Percentiles rank a stretch among this genome's conserved stretches.
These are phyloP conservation scores for Trypanosomatidae sp. DNA, from an alignment of 208 protist species.

Conservation along the genomic window DNA sequence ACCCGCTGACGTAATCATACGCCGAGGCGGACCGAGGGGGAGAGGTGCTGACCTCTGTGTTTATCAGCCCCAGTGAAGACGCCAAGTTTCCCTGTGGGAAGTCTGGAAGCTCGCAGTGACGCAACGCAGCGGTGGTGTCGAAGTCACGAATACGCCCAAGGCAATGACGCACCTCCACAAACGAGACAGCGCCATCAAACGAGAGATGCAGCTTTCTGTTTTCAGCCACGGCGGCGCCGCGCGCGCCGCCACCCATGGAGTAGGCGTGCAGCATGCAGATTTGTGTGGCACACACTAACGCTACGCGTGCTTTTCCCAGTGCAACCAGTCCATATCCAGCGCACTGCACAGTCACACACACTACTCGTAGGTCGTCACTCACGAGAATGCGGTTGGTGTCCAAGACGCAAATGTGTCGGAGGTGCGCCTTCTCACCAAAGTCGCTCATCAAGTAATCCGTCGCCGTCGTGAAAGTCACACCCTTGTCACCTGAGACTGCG, in stretches of 20 bases:
- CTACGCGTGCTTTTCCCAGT: conserved; percentile 12
- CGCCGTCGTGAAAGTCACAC: conserved; percentile 50
- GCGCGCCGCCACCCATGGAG: conserved; percentile 5
- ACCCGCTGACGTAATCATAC: conserved; percentile 39
- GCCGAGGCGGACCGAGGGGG: neutral
- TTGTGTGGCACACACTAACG: conserved; percentile 23
- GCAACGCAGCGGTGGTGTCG: conserved; percentile 23
- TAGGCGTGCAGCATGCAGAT: conserved; percentile 26
- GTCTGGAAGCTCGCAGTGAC: conserved; percentile 26
- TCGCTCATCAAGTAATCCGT: conserved; percentile 1
- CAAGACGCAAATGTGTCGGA: conserved; percentile 22
- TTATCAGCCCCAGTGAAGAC: neutral
- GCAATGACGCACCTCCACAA: conserved; percentile 58
- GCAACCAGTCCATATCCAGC: conserved; percentile 12
- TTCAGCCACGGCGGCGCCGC: conserved; percentile 52
- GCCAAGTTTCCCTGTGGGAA: conserved; percentile 8
- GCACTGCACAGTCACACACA: conserved; percentile 3
- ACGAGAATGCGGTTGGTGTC: conserved; percentile 24
- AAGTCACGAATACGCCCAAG: conserved; percentile 61
- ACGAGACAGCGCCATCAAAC: conserved; percentile 44
- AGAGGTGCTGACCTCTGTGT: neutral
- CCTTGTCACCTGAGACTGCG: conserved; percentile 65
- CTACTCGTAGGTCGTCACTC: conserved; percentile 6
- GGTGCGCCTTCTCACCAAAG: conserved; percentile 1
- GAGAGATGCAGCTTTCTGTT: conserved; percentile 56